Conservation (phyloP, 2,329 filamentous ascomycete species). For the Arthroderma uncinatum region DNA sequence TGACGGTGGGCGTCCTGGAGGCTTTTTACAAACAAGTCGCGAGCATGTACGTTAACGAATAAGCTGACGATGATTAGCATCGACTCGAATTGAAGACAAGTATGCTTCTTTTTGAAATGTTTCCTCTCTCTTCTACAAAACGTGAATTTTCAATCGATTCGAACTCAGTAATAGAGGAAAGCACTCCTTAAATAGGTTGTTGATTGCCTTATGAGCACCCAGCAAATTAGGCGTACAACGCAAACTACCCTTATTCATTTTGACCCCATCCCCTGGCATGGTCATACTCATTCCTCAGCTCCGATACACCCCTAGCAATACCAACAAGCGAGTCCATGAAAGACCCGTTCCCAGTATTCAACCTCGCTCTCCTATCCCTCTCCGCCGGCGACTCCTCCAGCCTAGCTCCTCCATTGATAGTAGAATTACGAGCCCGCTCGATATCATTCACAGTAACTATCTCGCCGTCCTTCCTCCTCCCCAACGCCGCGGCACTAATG, state of each 20-base stretch:
- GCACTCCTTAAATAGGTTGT: too few relatives aligned
- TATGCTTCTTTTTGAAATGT: slow-evolving; percentile 2
- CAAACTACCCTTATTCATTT: slow-evolving; percentile 12
- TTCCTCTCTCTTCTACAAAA: background rate
- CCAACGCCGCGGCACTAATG: slow-evolving; percentile 29
- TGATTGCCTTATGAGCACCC: too few relatives aligned
- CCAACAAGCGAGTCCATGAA: slow-evolving; percentile 54
- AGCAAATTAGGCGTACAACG: too few relatives aligned
- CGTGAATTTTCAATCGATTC: background rate
- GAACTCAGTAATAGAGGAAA: too few relatives aligned
- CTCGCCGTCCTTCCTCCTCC: slow-evolving; percentile 17
- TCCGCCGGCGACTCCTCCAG: slow-evolving; percentile 11
- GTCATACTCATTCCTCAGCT: slow-evolving; percentile 35
- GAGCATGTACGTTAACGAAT: background rate
- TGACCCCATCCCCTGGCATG: slow-evolving; percentile 18
- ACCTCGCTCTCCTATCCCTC: slow-evolving; percentile 17
- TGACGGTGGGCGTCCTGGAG: background rate
- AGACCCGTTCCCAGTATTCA: slow-evolving; percentile 17
- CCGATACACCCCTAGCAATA: slow-evolving; percentile 59
- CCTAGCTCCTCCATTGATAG: background rate
- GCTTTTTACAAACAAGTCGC: background rate
- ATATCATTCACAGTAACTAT: slow-evolving; percentile 17
- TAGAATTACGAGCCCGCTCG: background rate
- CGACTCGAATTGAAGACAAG: background rate
- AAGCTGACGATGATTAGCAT: background rate